phyloP scores from a whole-genome alignment of 306 rosid genomes.

The Rubus parviflorus region DNA sequence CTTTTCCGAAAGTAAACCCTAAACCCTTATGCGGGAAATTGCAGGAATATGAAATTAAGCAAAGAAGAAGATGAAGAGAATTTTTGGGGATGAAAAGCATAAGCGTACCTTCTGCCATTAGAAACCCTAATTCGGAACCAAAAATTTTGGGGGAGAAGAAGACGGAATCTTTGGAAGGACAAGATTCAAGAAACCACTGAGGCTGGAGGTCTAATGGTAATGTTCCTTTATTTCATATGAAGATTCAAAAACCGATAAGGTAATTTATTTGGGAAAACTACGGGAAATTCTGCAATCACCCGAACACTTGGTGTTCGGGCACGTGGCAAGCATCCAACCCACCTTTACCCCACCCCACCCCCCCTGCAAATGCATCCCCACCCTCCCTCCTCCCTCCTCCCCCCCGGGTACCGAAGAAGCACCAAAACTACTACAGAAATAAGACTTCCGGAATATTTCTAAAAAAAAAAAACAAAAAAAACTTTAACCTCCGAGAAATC shows the following conservation, averaged over 20 bases:
- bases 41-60: neutral
- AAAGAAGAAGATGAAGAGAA: neutral
- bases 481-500: no score
- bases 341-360: no score
- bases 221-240: neutral
- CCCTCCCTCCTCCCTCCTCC: no score
- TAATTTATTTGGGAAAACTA: neutral
- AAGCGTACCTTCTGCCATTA: slow-evolving; percentile 16
- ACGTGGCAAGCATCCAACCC: no score
- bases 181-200: neutral
- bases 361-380: no score
- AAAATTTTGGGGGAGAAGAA: neutral
- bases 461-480: no score
- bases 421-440: no score
- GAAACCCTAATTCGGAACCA: neutral
- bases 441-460: no score
- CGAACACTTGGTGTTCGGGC: no score
- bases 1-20: neutral
- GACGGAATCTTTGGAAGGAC: neutral
- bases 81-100: neutral
- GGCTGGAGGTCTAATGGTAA: neutral
- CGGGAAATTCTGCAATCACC: no score
- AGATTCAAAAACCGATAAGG: neutral
- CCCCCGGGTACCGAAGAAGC: no score
- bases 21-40: neutral